Base-by-base conservation (phyloP, 257 asterid species). In the Solanum bulbocastanum region DNA sequence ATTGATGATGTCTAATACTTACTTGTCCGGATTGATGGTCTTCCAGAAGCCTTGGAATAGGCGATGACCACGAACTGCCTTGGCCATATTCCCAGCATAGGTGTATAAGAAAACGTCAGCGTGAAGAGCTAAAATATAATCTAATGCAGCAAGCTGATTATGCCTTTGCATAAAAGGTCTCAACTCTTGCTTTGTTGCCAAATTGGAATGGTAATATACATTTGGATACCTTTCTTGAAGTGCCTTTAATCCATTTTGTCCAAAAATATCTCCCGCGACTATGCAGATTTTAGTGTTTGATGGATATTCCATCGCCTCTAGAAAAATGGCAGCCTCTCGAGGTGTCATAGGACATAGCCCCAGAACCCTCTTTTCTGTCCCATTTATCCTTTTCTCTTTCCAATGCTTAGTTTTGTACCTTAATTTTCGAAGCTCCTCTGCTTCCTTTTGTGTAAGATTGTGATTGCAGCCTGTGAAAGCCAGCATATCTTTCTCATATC, bases 401-500 rank as follows among this genome's bases (percentile, higher is more conserved):
- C 93, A 91, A 76, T 90, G 93, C 73, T 74, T 83, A 1, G 88
- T 88, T 72, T 81, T 86, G 35, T 86, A 86, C 84, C 93, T 90
- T 42, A 91, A 85, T 23, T 72, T 85, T 37, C 85, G 81, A 11
- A 91, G 91, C 73, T 89, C 89, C 25, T 44, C 84, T 11, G 89
- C 68, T 69, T 91, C 90, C 56, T 23, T 60, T 52, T 22, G 58
- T 27, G 90, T 90, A 16, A 92, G 94, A 76, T 89, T 90, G 89
- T 92, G 90, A 84, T 87, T 88, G 88, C 94, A 92, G 37, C 94
- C 94, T 6, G 94, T 92, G 89, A 92, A 92, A 79, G 92, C 91
- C n/a, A 92, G 91, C 94, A 92, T 90, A 88, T 92, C 94, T 89
- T 89, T 89, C 69, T 90, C 94, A 69, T 92, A 92, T 81, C 93